Conservation (phyloP, 2,329 filamentous ascomycete genomes). For the Penicillium sp. region DNA sequence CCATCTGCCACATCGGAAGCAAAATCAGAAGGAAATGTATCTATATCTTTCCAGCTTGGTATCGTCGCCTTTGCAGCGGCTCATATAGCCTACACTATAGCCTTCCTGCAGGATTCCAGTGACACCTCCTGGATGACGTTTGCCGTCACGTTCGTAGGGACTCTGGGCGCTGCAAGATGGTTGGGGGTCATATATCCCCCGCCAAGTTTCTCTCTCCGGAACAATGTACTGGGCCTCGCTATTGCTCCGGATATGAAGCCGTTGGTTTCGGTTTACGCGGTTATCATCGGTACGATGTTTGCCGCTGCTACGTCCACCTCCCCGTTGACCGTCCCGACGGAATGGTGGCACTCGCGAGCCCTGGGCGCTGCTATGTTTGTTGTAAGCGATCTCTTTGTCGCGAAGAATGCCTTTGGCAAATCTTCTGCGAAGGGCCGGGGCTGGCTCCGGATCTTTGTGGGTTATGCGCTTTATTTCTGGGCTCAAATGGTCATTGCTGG, state of each 20-base stretch:
- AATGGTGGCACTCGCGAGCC: constrained; percentile 16
- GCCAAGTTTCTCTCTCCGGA: constrained; percentile 2
- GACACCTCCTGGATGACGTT: constrained; percentile 11
- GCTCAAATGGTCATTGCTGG: constrained; percentile 24
- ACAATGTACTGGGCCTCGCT: constrained; percentile 20
- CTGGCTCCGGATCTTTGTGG: constrained; percentile 13
- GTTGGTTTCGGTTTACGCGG: constrained; percentile 20
- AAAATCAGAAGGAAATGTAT: constrained; percentile 5
- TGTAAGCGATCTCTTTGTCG: constrained; percentile 26
- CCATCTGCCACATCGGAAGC: background rate
- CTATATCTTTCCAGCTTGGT: constrained; percentile 23
- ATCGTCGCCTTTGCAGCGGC: constrained; percentile 24
- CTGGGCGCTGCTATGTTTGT: constrained; percentile 27
- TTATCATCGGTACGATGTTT: constrained; percentile 25
- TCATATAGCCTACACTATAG: constrained; percentile 24
- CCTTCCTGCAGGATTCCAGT: constrained; percentile 18
- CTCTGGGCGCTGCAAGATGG: constrained; percentile 18
- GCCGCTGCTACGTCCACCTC: constrained; percentile 20
- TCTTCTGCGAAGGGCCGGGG: constrained; percentile 6
- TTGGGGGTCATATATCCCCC: constrained; percentile 23
- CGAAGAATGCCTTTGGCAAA: constrained; percentile 24
- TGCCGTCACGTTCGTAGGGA: constrained; percentile 12
- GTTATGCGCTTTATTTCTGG: constrained; percentile 25
- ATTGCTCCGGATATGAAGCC: constrained; percentile 21
- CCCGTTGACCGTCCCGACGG: constrained; percentile 1